Conservation (phyloP, 768 basidiomycete genomes). For the Lactarius hatsudake region DNA sequence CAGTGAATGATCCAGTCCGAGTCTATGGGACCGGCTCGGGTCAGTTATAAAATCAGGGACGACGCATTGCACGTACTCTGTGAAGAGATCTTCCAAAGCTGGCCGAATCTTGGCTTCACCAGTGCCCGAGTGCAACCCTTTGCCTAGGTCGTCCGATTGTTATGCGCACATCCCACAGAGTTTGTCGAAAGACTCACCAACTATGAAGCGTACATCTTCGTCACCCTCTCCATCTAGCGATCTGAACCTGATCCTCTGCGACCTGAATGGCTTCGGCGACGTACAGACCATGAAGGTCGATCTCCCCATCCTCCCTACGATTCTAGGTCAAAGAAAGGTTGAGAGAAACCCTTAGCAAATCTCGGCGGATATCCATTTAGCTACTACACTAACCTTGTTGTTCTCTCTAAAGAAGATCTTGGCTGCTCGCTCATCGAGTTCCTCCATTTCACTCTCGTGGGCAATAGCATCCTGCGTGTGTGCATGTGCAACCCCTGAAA, state of each 20-base stretch:
- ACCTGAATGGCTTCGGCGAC: constrained; percentile 3
- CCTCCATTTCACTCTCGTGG: background rate
- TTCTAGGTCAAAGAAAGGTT: background rate
- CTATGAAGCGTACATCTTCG: constrained; percentile 12
- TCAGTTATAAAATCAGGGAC: background rate
- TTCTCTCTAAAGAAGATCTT: constrained; percentile 7
- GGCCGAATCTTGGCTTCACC: constrained; percentile 9
- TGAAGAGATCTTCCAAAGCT: constrained; percentile 3
- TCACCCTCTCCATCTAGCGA: background rate
- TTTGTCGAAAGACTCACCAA: constrained; percentile 5
- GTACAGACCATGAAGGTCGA: constrained; percentile 18
- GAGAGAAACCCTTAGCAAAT: background rate
- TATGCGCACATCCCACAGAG: background rate
- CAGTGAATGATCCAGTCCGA: background rate
- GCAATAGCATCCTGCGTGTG: background rate
- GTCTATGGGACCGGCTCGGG: background rate
- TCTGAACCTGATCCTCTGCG: background rate
- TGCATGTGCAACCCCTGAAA: background rate
- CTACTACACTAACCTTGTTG: constrained; percentile 14
- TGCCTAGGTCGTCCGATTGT: background rate
- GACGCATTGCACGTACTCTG: constrained; percentile 1
- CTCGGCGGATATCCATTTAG: background rate
- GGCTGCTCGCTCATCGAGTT: constrained; percentile 2
- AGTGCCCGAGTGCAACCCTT: constrained; percentile 1
- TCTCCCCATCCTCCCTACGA: background rate